Conservation (phyloP, 2,329 filamentous ascomycete genomes). For the Claviceps pusilla region DNA sequence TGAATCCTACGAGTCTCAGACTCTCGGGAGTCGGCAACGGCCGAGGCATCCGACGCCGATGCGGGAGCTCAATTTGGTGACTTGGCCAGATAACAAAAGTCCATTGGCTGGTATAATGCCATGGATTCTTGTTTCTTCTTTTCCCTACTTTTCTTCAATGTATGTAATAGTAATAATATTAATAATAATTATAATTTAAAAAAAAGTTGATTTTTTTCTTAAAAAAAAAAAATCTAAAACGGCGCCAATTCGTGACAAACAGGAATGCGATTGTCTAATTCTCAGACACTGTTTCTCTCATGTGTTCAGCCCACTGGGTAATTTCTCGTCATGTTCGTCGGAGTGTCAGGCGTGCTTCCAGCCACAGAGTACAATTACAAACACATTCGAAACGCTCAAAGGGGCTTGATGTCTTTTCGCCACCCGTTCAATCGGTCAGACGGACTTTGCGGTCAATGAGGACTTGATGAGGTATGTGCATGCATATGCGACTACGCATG, state of each 20-base stretch:
- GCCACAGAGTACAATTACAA: constrained; percentile 62
- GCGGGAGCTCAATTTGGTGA: constrained; percentile 50
- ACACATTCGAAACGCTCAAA: constrained; percentile 45
- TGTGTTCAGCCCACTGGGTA: not conserved
- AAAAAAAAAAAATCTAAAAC: not conserved
- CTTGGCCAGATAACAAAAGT: constrained; percentile 45
- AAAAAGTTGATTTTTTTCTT: too few species aligned
- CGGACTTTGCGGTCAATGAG: constrained; percentile 52
- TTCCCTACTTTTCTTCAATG: not conserved
- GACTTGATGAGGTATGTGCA: constrained; percentile 42
- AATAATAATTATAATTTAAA: too few species aligned
- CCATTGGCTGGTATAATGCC: not conserved
- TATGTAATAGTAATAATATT: too few species aligned
- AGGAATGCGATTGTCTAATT: not conserved
- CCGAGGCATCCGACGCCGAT: constrained; percentile 51
- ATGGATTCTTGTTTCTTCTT: not conserved
- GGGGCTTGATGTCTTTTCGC: constrained; percentile 53
- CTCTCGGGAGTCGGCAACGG: constrained; percentile 72
- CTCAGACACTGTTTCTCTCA: not conserved
- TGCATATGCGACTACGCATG: too few species aligned
- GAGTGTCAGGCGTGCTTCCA: constrained; percentile 54
- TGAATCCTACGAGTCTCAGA: constrained; percentile 65
- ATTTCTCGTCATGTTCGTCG: constrained; percentile 21
- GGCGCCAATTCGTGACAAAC: not conserved
- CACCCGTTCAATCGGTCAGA: constrained; percentile 57